Conservation (phyloP, 129 eudicot species). For the Tagetes patula region DNA sequence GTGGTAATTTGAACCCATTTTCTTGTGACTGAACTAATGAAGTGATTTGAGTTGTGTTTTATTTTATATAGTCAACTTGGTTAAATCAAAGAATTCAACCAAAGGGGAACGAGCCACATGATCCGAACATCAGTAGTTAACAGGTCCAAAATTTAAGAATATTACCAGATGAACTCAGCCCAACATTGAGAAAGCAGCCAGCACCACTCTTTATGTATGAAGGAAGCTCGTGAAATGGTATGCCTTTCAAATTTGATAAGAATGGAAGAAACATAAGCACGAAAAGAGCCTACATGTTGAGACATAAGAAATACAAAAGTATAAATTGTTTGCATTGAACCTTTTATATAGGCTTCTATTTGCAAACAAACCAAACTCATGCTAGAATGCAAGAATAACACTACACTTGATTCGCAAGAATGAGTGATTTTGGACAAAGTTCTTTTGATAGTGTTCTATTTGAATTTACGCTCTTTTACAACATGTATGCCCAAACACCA, state of each 20-base stretch:
- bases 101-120: too few species aligned
- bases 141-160: slow-evolving; percentile 13
- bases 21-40: not conserved
- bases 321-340: not conserved
- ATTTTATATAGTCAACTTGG: not conserved
- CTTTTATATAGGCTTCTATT: not conserved
- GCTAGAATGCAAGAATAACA: not conserved
- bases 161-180: slow-evolving; percentile 47
- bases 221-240: slow-evolving; percentile 80
- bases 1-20: not conserved
- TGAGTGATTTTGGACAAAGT: slow-evolving; percentile 1
- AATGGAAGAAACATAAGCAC: slow-evolving; percentile 82
- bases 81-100: not conserved
- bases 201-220: slow-evolving; percentile 71
- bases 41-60: not conserved
- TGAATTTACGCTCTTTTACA: not conserved
- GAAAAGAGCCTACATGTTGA: slow-evolving; percentile 70
- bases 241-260: slow-evolving; percentile 80
- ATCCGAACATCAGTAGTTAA: not conserved
- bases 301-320: slow-evolving; percentile 18
- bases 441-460: not conserved
- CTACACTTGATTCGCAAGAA: slow-evolving; percentile 10
- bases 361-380: not conserved
- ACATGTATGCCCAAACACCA: not conserved
- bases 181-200: slow-evolving; percentile 76